phyloP scores from a whole-genome alignment of 2,329 filamentous ascomycete genomes.

The Arthroderma sp. region DNA sequence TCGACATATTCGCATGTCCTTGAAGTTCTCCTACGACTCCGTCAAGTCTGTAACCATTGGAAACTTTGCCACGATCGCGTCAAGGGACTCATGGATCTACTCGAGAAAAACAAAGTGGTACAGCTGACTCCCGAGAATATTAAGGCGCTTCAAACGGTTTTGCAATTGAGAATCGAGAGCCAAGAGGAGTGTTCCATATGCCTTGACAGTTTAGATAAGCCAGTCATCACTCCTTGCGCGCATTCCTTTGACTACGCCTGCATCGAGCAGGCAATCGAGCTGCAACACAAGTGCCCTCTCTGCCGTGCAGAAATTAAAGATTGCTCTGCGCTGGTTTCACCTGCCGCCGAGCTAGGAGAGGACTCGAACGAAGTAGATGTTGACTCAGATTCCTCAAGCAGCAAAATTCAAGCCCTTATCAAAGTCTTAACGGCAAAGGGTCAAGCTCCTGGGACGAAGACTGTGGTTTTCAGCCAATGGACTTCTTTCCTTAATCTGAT shows the following conservation, averaged over 20 bases:
- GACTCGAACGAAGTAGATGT: constrained; percentile 39
- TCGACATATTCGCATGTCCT: constrained; percentile 62
- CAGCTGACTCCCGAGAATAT: constrained; percentile 60
- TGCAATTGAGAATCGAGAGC: constrained; percentile 64
- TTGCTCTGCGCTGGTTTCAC: constrained; percentile 51
- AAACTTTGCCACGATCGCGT: constrained; percentile 64
- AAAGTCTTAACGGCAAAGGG: constrained; percentile 61
- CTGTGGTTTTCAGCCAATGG: constrained; percentile 72
- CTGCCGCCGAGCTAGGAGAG: constrained; percentile 47
- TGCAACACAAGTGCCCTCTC: constrained; percentile 72
- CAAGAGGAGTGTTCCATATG: constrained; percentile 78
- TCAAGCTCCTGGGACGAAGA: constrained; percentile 55
- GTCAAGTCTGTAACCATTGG: constrained; percentile 85
- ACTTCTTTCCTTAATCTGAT: constrained; percentile 67
- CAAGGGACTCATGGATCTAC: constrained; percentile 55
- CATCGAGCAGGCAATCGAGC: constrained; percentile 60
- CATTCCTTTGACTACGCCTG: constrained; percentile 67
- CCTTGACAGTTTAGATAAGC: constrained; percentile 56
- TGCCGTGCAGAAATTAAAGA: constrained; percentile 59
- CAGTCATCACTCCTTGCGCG: constrained; percentile 74
- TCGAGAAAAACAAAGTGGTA: constrained; percentile 57
- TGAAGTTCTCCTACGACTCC: constrained; percentile 67
- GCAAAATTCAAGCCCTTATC: constrained; percentile 69
- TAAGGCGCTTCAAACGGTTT: constrained; percentile 58
- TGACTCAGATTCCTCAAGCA: constrained; percentile 56